Base-by-base conservation (phyloP, 1,284 basidiomycete genomes). In the Puccinia coronata region DNA sequence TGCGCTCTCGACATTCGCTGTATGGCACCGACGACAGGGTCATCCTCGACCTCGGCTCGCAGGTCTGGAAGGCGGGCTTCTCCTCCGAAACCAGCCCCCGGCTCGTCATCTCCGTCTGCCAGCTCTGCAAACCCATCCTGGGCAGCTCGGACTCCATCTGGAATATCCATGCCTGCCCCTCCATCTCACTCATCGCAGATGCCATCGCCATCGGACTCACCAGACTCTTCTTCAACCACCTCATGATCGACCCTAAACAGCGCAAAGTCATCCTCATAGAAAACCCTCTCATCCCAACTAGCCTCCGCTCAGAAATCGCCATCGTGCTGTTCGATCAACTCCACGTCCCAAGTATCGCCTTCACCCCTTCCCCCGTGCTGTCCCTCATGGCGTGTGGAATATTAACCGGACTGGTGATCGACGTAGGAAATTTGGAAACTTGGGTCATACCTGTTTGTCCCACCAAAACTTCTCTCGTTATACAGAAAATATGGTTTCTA, bases 231-330 rank as follows among this genome's bases (percentile, higher is more conserved):
- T 43, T 1, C 84, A 96, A 95, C 84, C 92, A 94, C 80, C 89
- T 99, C 65, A 89, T 98, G 86, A 92, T 93, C 82, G 97, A 98
- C 85, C 92, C 96, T 0, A 96, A 95, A 86, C 91, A 93, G 49
- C 90, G 96, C 71, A 97, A 96, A 86, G 92, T 99, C 80, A 93
- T 98, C 72, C 85, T 99, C 36, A 88, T 96, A 8, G 96, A 98
- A 86, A 92, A 94, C 85, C 93, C 96, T 0, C 88, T 97, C 70
- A 88, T 97, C 16, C 93, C 96, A 0, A 87, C 93, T 1, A 90
- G 92, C 82, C 91, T 98, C 85, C 97, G 97, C 86, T 93, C 96
- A 69, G 91, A 91, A 83, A 90, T 99, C 70, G 93, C 94, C 6
- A 90, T 91, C 72, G 91, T 94, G 57, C 87, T 99, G 14, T 98